Evolutionary conservation across 495 filamentous ascomycete genomes (phyloP), one percentile per base, ranked within the genome.

Genomic region (Cudoniella acicularis): DNA sequence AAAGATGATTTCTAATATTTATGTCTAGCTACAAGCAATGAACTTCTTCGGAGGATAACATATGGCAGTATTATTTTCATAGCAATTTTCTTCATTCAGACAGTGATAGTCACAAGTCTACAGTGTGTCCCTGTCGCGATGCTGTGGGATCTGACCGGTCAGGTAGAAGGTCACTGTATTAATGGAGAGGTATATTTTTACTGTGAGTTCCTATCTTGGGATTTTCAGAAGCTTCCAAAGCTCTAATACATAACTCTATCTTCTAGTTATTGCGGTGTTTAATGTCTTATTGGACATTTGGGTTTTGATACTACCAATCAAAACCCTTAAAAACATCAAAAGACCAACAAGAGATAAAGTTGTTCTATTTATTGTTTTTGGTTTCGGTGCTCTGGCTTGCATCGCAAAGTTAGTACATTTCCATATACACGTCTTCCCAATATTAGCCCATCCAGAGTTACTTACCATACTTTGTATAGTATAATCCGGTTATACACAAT

Each of bases 221-320:
- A 6, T 10, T 40, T 49, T 16, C 46, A 21, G 10, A 30, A 36
- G 10, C 23, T 21, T 56, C 10, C 18, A 18, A 36, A 2, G 16
- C 49, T 42, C 10, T 13, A 36, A 25, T 40, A 48, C 3, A 3
- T 23, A 17, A 22, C 8, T 24, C 8, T 4, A n/a, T 17, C 20
- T 2, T 0, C 18, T 65, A 69, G 80, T 70, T 23, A 82, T 78
- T 0, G 77, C 79, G 10, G 63, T 67, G 3, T 73, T 79, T 57
- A 81, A 81, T 60, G 80, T 83, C 51, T 16, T 79, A 13, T 72
- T 75, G 13, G 82, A 83, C 60, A 65, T 80, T 27, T 76, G 77
- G 70, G 79, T 84, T 55, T 58, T 84, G 42, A 23, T 67, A 1
- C 73, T 83, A 1, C 82, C 81, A 4, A 61, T 83, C 26, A 70